Base-by-base conservation (phyloP, 495 filamentous ascomycete species). In the Hypomontagnella submonticulosa region DNA sequence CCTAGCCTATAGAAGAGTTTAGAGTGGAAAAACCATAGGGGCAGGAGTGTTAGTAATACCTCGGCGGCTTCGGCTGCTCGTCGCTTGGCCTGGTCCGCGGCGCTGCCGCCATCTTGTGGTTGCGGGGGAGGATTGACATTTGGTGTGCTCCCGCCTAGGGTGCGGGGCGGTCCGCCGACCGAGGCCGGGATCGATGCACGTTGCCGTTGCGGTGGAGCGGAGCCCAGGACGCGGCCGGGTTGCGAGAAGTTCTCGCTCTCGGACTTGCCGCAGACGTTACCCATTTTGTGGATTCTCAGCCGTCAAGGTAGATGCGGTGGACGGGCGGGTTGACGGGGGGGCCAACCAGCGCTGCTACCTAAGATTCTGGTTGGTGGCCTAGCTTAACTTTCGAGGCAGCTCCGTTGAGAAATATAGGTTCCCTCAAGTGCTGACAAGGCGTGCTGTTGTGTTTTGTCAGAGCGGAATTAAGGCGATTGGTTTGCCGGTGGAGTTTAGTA, bases 261-360 rank as follows among this genome's bases (percentile, higher is more conserved):
- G 38, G 82, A 77, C 69, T 88, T 87, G 71, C 89, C 86, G 78
- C 89, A 93, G 72, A 89, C 79, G 71, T 88, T 90, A 40, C 90
- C 90, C 90, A 93, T 92, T 56, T 41, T 82, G 48, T 57, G 4
- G 15, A 8, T 30, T 19, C 20, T 9, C 32, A 4, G 43, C 12
- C 27, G 33, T 18, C 18, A 37, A 27, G 23, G 23, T 27, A 27
- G 23, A 6, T 27, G 6, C 23, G 6, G 23, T 27, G 6, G 23
- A 6, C 23, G 6, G 23, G 23, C 23, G 23, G 23, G 23, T n/a
- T 27, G 23, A 27, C 23, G 23, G 6, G 3, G 23, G 23, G 23
- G 23, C n/a, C n/a, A n/a, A 27, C 23, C 23, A 3, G 23, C 23
- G 23, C 23, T 6, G 23, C 6, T 3, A 27, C 23, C 23, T 27